Base-by-base conservation (phyloP, 2,329 filamentous ascomycete genomes). In the Pleomassaria siparia region DNA sequence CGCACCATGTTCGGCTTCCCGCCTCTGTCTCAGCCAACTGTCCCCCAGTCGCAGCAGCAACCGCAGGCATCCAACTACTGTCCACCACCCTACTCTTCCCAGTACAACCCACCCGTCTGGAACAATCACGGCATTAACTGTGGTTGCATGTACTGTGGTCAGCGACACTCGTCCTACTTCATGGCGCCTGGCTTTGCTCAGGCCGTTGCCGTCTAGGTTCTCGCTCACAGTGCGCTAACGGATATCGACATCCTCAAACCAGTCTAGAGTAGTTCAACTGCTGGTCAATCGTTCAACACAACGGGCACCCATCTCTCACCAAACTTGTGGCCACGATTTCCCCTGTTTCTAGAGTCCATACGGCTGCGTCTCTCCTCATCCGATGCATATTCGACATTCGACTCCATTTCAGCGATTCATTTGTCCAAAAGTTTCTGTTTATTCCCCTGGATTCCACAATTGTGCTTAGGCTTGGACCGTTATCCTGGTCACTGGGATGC, bases 41-140 rank as follows among this genome's bases (percentile, higher is more conserved):
- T 58, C 44, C 36, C 56, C 40, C 67, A 65, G 77, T 76, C 74
- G 72, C 78, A 62, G 69, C 76, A 63, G 24, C 60, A 62, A 22
- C 60, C 63, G 44, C 67, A 64, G 53, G 45, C 63, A 46, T 54
- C 62, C 56, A 68, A 63, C 44, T 71, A 70, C 41, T 60, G 63
- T 7, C 65, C 60, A 13, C 53, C 65, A 49, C 54, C 66, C 12
- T 72, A 71, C 53, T 52, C 58, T 22, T 50, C 61, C 9, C 66
- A 66, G 56, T 72, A 70, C 55, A 69, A 64, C 41, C 49, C 59
- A 24, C 67, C 67, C 40, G 59, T 58, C 21, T 72, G 69, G 68
- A 70, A 68, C 53, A 63, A 63, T 44, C 69, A 72, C 43, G 62
- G 63, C 41, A 48, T 62, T 12, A 69, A 64, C 53, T 71, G 69